Evolutionary conservation across 495 filamentous ascomycete genomes (phyloP).

Genomic region (Corynascus novoguineensis): DNA sequence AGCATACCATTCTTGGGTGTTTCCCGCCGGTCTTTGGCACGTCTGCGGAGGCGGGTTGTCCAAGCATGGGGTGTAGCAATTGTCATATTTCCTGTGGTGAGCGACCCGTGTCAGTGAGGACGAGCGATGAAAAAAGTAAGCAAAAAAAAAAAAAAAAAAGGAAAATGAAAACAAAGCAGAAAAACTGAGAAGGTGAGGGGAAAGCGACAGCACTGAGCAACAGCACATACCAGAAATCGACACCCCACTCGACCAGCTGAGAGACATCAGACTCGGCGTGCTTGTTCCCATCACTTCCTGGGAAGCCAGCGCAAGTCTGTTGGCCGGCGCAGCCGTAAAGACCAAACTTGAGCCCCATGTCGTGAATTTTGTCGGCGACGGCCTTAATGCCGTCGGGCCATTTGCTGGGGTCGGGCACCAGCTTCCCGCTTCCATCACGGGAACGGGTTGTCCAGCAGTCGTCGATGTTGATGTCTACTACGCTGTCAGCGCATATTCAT

Average conservation of each 20-base stretch:
- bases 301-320: conserved; percentile 58
- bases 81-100: conserved; percentile 59
- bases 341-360: conserved; percentile 56
- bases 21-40: conserved; percentile 51
- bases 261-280: conserved; percentile 58
- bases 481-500: neutral
- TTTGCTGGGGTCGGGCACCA: conserved; percentile 51
- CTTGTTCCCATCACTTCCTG: conserved; percentile 47
- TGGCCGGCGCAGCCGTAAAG: conserved; percentile 61
- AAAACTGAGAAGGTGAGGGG: no score
- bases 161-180: no score
- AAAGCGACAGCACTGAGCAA: no score
- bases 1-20: conserved; percentile 47
- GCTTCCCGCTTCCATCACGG: conserved; percentile 43
- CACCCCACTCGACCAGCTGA: conserved; percentile 58
- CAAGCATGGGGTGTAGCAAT: conserved; percentile 43
- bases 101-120: no score
- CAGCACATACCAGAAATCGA: conserved; percentile 54
- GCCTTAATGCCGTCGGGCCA: conserved; percentile 61
- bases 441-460: conserved; percentile 61
- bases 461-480: conserved; percentile 49
- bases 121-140: neutral
- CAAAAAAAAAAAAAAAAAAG: no score
- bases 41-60: conserved; percentile 16
- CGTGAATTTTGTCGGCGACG: conserved; percentile 54